Evolutionary conservation across 2,329 filamentous ascomycete genomes (phyloP), one percentile per base, ranked within the genome.

Genomic region (Stagonosporopsis chrysanthemi): DNA sequence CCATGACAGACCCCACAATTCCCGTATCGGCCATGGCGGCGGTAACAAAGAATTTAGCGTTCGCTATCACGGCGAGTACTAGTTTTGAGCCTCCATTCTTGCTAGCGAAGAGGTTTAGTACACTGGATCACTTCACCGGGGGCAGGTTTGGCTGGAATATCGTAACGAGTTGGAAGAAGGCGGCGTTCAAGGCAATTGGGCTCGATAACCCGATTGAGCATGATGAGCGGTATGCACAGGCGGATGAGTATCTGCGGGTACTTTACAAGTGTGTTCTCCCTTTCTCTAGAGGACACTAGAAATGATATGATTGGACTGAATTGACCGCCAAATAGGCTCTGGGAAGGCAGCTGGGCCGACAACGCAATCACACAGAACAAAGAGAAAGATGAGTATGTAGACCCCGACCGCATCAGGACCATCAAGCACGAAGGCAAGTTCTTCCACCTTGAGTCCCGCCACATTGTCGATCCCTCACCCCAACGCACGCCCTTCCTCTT

Each of bases 221-320:
- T 61, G 86, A 88, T 39, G 81, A 87, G 56, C 79, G 89, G 51
- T 91, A 91, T 61, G 83, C 81, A 2, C 82, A 88, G 42, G 88
- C 87, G 1, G 87, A 90, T 61, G 89, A 91, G 70, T 91, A 90
- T 72, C 80, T 91, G 68, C 80, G 85, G 39, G 82, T 88, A 0
- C 72, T 88, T 4, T 89, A 89, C 71, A 88, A 88, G 81, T 84
- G 68, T 58, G 65, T 44, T 55, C 12, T 11, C 6, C 14, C 23
- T 11, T 5, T 7, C 3, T 31, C 29, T 12, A 12, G 5, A 8
- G 2, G 29, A 14, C 29, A 14, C 29, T 12, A 31, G 29, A 31
- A 5, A 31, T 4, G 3, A 31, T 14, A 31, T 9, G 11, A 11
- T 31, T 31, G 29, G 29, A 31, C 29, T 9, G 29, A 12, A 12